Evolutionary conservation across 2,329 filamentous ascomycete genomes (phyloP).

Genomic region (Coleophoma cylindrospora): DNA sequence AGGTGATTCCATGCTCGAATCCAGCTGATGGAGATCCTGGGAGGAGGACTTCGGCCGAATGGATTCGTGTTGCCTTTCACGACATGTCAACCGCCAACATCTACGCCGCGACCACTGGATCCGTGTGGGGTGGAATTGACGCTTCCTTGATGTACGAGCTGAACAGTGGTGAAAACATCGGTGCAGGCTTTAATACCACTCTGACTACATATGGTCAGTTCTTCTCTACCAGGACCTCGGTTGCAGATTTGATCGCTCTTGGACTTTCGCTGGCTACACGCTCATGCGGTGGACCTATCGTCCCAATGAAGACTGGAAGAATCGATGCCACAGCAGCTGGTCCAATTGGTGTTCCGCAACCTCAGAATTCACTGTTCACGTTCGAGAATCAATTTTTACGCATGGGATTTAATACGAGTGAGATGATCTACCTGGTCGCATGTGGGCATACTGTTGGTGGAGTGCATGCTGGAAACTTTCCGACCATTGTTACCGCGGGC

Average conservation of each 20-base stretch:
- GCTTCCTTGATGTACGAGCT: constrained; percentile 57
- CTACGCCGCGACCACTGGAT: constrained; percentile 28
- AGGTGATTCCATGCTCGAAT: constrained; percentile 51
- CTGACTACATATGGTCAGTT: constrained; percentile 49
- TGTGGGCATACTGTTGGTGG: constrained; percentile 59
- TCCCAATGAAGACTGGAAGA: constrained; percentile 49
- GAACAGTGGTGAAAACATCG: constrained; percentile 48
- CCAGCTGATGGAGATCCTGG: constrained; percentile 44
- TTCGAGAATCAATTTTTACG: constrained; percentile 51
- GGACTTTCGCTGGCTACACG: constrained; percentile 54
- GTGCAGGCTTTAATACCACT: constrained; percentile 48
- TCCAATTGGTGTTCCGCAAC: constrained; percentile 47
- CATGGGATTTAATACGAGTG: constrained; percentile 49
- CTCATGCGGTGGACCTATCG: constrained; percentile 50
- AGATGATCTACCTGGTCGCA: constrained; percentile 57
- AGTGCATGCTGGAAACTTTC: constrained; percentile 50
- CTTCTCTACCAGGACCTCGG: constrained; percentile 42
- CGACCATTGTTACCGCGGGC: constrained; percentile 42
- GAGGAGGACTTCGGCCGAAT: constrained; percentile 54
- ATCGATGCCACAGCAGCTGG: constrained; percentile 46
- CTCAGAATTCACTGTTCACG: constrained; percentile 46
- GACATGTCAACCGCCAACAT: constrained; percentile 53
- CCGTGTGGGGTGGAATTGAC: constrained; percentile 46
- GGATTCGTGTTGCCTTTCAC: constrained; percentile 57
- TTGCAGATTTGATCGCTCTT: constrained; percentile 54